phyloP scores from a whole-genome alignment of 2,329 filamentous ascomycete genomes.

The Pyrenophora tritici-repentis region DNA sequence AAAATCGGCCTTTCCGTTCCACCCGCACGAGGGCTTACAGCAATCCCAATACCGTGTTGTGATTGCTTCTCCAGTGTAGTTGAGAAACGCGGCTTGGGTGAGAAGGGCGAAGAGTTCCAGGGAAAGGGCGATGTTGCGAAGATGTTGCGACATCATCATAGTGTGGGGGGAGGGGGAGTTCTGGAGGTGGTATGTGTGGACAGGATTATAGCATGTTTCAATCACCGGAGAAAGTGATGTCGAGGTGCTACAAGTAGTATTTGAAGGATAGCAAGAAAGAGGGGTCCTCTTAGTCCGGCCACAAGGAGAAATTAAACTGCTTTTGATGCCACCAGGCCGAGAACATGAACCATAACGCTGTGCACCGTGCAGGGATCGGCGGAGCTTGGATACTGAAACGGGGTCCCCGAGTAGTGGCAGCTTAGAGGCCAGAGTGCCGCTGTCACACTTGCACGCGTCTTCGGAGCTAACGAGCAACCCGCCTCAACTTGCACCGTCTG shows the following conservation, averaged over 20 bases:
- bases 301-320: conserved; percentile 44
- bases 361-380: conserved; percentile 42
- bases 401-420: conserved; percentile 28
- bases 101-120: conserved; percentile 32
- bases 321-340: conserved; percentile 39
- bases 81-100: conserved; percentile 26
- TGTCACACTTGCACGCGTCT: conserved; percentile 25
- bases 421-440: conserved; percentile 26
- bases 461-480: conserved; percentile 24
- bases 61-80: conserved; percentile 38
- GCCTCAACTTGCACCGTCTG: conserved; percentile 11
- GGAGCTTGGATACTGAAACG: conserved; percentile 37
- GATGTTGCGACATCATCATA: conserved; percentile 41
- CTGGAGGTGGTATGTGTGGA: conserved; percentile 35
- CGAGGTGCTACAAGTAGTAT: conserved; percentile 39
- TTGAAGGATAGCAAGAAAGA: conserved; percentile 40
- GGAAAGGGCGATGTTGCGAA: conserved; percentile 32
- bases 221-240: conserved; percentile 31
- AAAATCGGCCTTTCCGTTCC: conserved; percentile 62
- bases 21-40: conserved; percentile 70
- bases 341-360: conserved; percentile 39
- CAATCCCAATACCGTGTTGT: conserved; percentile 60
- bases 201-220: conserved; percentile 38
- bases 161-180: conserved; percentile 25
- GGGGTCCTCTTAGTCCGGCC: conserved; percentile 42